Evolutionary conservation across 2,329 filamentous ascomycete species (phyloP).

Genomic region (Domatiomyces globalis): DNA sequence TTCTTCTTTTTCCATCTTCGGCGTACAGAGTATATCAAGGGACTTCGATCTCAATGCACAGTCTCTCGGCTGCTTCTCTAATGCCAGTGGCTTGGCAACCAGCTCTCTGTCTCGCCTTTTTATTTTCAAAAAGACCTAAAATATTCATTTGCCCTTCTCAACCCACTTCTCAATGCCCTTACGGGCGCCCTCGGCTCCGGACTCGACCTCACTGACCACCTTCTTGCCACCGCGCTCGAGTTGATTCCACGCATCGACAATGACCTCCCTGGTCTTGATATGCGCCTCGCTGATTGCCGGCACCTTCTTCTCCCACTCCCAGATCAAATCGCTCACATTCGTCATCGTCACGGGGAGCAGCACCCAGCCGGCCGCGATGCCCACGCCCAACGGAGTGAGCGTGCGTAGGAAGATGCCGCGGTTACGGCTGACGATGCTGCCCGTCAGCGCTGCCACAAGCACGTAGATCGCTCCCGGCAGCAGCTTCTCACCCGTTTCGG

Average conservation of each 20-base stretch:
- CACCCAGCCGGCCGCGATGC: constrained; percentile 67
- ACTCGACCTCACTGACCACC: constrained; percentile 67
- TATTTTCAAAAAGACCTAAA: not conserved
- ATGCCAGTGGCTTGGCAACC: too few relatives aligned
- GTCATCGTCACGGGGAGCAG: constrained; percentile 79
- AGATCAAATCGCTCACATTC: constrained; percentile 73
- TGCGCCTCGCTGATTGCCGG: constrained; percentile 74
- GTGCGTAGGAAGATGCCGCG: constrained; percentile 71
- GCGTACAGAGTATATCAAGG: not conserved
- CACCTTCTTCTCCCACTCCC: constrained; percentile 84
- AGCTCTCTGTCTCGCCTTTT: not conserved
- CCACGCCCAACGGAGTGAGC: constrained; percentile 62
- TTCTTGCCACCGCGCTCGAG: constrained; percentile 56
- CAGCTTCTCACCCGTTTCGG: constrained; percentile 72
- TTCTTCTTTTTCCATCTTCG: not conserved
- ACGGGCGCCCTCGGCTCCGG: constrained; percentile 58
- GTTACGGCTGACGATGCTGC: constrained; percentile 79
- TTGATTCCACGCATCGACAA: constrained; percentile 56
- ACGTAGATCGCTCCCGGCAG: constrained; percentile 87
- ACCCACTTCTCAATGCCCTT: constrained; percentile 79
- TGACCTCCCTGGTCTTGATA: constrained; percentile 52
- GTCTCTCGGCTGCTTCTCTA: too few relatives aligned
- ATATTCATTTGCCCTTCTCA: constrained; percentile 62
- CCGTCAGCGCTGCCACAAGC: constrained; percentile 85
- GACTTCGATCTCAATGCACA: too few relatives aligned